Evolutionary conservation across 495 filamentous ascomycete species (phyloP).

Genomic region (Penicillium chermesinum): DNA sequence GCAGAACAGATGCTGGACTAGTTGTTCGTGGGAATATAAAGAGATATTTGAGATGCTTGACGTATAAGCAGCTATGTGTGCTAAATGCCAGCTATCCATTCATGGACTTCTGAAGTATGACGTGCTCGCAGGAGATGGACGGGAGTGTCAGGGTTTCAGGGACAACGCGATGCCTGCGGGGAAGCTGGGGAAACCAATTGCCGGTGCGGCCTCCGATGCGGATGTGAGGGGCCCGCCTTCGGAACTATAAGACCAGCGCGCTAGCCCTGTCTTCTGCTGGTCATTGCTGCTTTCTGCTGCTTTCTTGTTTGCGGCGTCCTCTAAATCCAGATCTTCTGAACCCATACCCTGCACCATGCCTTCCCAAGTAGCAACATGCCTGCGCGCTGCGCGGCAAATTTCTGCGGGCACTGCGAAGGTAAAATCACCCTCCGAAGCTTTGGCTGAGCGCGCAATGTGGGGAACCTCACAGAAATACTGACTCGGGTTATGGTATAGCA

Average conservation of each 20-base stretch:
- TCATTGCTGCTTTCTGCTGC: background rate
- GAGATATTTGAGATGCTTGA: background rate
- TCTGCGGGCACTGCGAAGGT: slow-evolving; percentile 39
- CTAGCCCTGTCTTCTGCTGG: background rate
- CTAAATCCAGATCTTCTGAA: background rate
- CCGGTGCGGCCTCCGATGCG: background rate
- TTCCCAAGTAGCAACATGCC: slow-evolving; percentile 40
- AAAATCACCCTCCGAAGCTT: slow-evolving; percentile 1
- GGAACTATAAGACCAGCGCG: slow-evolving; percentile 2
- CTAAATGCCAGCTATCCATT: too few species aligned
- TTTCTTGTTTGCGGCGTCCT: background rate
- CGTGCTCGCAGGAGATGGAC: too few species aligned
- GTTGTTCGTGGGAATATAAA: background rate
- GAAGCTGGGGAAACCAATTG: background rate
- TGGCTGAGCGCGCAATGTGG: background rate
- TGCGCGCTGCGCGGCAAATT: slow-evolving; percentile 42
- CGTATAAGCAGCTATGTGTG: too few species aligned
- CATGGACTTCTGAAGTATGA: background rate
- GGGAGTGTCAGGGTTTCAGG: too few species aligned
- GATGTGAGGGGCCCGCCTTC: slow-evolving; percentile 3
- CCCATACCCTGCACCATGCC: slow-evolving; percentile 26
- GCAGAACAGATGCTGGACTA: too few species aligned
- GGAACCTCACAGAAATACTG: background rate
- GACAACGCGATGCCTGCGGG: background rate
- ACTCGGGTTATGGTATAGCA: slow-evolving; percentile 17